phyloP scores from a whole-genome alignment of 1,284 basidiomycete species.

The Trichosporon faecale region DNA sequence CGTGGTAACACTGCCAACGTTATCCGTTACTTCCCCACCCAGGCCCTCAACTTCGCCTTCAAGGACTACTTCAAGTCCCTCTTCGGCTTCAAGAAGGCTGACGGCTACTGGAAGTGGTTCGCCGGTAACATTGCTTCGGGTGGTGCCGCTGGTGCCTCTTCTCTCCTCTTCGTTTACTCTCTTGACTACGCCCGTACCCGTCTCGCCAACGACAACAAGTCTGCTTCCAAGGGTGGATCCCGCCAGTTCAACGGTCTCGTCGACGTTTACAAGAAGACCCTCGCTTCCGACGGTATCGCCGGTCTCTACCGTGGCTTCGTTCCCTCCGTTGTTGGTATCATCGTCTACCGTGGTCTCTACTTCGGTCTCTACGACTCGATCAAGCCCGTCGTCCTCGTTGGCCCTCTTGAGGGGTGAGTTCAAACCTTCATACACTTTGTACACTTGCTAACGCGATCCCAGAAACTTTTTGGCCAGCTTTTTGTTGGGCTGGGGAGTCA shows the following conservation, averaged over 20 bases:
- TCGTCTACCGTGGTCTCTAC: constrained; percentile 78
- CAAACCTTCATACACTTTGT: too few species aligned
- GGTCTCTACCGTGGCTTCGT: constrained; percentile 95
- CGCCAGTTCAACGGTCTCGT: constrained; percentile 93
- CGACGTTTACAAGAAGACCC: constrained; percentile 88
- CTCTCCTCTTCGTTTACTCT: constrained; percentile 92
- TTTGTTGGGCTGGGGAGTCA: constrained; percentile 96
- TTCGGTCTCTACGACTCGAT: constrained; percentile 93
- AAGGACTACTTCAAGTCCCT: constrained; percentile 97
- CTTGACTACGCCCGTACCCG: constrained; percentile 94
- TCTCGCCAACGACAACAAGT: constrained; percentile 92
- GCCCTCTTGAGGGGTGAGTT: constrained; percentile 63
- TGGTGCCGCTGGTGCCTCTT: constrained; percentile 95
- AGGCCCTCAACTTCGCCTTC: constrained; percentile 94
- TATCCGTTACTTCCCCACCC: constrained; percentile 96
- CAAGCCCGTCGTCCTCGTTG: constrained; percentile 87
- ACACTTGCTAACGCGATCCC: too few species aligned
- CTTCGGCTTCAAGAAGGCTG: constrained; percentile 85
- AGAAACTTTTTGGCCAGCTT: constrained; percentile 80
- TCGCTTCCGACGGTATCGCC: constrained; percentile 80
- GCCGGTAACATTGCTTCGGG: constrained; percentile 89
- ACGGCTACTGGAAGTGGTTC: constrained; percentile 88
- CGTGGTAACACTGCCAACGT: constrained; percentile 97
- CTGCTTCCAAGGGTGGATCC: constrained; percentile 76
- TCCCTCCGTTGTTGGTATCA: constrained; percentile 89